Base-by-base conservation (phyloP, 768 basidiomycete genomes). In the Boletus patriciae region DNA sequence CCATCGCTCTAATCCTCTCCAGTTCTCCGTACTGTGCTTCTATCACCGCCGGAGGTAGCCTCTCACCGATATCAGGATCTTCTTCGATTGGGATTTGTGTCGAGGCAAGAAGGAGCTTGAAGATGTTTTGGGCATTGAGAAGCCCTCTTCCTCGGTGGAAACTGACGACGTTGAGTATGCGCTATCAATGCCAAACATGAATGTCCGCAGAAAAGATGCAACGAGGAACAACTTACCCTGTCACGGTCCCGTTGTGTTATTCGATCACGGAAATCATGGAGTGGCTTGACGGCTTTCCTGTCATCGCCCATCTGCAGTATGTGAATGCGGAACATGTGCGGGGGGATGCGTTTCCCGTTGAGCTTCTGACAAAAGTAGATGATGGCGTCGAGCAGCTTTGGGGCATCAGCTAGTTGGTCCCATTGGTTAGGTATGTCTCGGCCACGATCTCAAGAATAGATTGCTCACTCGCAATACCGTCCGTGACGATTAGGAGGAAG, bases 291-390 rank as follows among this genome's bases (percentile, higher is more conserved):
- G 13, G 54, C 67, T 23, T 47, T 69, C 43, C 64, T 61, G 36
- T 68, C 62, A 0, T 61, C 54, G 1, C 66, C 66, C 59, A 68
- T 63, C 49, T 68, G 66, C 44, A 68, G 34, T 18, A 69, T 25
- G 36, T 68, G 60, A 12, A 68, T 62, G 2, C 62, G 62, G 62
- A 69, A 64, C 64, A 66, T 59, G 36, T 66, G 38, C 5, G 52
- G 18, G 11, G 54, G 43, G 4, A 69, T 42, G 7, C 23, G 3
- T 47, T 50, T 41, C 16, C 3, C 43, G 18, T 66, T 38, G 11
- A 68, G 54, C 13, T 41, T 50, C 19, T 57, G 58, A 47, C 55
- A 63, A 27, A 60, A 49, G 21, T 9, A 15, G 29, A 50, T 21
- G 12, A 66, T 53, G 36, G 36, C 49, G 11, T 64, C 33, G 18